Evolutionary conservation across 2,329 filamentous ascomycete genomes (phyloP), one percentile per base, ranked within the genome.

Genomic region (Amphichorda felina): DNA sequence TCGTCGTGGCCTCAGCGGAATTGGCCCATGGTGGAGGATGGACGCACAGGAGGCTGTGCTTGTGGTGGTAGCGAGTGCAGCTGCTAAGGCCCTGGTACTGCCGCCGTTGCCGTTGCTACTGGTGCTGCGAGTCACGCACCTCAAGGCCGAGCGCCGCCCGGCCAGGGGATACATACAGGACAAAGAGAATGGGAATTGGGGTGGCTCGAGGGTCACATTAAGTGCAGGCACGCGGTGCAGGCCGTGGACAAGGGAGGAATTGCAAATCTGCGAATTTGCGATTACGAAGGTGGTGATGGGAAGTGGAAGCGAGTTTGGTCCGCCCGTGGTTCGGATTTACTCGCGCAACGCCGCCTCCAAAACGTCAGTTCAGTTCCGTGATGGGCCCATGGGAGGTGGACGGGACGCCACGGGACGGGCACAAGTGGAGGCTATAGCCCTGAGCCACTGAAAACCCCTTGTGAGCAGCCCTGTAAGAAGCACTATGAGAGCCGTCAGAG

Each of bases 91-190:
- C 21, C 28, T 18, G 16, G 16, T 26, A 13, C 13, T 16, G 16
- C 33, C 33, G 22, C 25, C 11, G 33, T 68, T 3, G 75, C 81
- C 16, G 73, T 66, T 24, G 60, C 64, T 1, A 79, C 78, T 41
- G 76, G 75, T 31, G 13, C 66, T 25, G 60, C 64, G 1, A 79
- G 35, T 24, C 35, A 30, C 34, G 34, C 38, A 40, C 34, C 38
- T 29, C 38, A 39, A 30, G 21, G 38, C 38, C 34, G 38, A 39
- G 34, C 38, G 38, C 21, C 38, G 38, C 38, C 34, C 38, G 26
- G 38, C 38, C 38, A 36, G 34, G 34, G 38, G 34, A 36, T 34
- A 39, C 38, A 39, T 39, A 30, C 37, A 39, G 37, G 29, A 16
- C 16, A 21, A 35, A 8, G 21, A 11, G 26, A 18, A 15, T 8